Conservation (phyloP, 495 filamentous ascomycete species). For the Apodospora peruviana region DNA sequence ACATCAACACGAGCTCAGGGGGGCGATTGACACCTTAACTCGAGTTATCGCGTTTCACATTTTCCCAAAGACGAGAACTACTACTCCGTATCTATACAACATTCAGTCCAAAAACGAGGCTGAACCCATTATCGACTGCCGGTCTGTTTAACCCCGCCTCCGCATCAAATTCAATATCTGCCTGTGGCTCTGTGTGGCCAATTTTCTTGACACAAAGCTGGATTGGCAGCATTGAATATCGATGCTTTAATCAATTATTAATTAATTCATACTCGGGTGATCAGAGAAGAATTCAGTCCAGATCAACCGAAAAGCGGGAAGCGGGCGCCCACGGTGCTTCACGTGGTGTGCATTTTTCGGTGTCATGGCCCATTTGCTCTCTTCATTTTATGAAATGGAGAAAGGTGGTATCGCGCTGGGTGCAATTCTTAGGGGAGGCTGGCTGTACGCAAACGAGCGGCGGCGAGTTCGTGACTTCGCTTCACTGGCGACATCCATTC, state of each 20-base stretch:
- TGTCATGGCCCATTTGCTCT: too few relatives aligned
- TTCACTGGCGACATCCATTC: too few relatives aligned
- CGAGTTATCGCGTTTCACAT: not conserved
- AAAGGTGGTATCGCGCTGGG: too few relatives aligned
- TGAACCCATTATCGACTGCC: not conserved
- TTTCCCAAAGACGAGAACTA: not conserved
- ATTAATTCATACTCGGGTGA: not conserved
- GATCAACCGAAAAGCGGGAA: not conserved
- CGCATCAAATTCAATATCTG: not conserved
- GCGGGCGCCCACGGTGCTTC: not conserved
- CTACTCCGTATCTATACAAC: not conserved
- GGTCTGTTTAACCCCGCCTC: not conserved
- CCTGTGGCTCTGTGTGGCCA: not conserved
- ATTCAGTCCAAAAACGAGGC: not conserved
- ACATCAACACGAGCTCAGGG: not conserved
- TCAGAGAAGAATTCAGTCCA: not conserved
- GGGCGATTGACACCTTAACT: too few relatives aligned
- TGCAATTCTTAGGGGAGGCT: too few relatives aligned
- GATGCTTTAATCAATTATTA: not conserved
- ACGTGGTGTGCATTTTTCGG: too few relatives aligned
- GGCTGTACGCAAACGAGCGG: too few relatives aligned
- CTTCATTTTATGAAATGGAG: too few relatives aligned
- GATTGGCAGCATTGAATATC: not conserved
- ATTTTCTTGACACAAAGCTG: not conserved
- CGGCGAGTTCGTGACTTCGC: too few relatives aligned